Evolutionary conservation across 495 filamentous ascomycete species (phyloP), one percentile per base, ranked within the genome.

Genomic region (Talaromyces adpressus): DNA sequence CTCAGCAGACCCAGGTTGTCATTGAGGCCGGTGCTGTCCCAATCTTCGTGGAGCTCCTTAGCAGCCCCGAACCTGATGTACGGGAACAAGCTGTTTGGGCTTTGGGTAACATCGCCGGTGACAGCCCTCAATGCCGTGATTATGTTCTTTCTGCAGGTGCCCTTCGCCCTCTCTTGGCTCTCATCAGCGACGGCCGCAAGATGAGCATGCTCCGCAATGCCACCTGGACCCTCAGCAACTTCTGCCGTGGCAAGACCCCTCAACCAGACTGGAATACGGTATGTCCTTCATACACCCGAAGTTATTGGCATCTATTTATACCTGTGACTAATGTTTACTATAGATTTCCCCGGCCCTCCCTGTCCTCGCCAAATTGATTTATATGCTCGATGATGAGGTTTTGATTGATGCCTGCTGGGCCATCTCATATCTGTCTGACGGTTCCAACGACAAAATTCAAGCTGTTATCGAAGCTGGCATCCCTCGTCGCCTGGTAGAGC

Each of bases 331-430:
- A 73, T 63, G 11, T 64, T 6, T 34, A 41, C 34, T 51, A 64
- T 72, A 97, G 93, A 99, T 99, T 69, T 82, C 91, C 30, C 95
- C 95, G 51, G 95, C 95, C 41, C 87, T 99, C n/a, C 93, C 94
- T 4, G 91, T 99, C 51, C 88, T 99, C 63, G 85, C 94, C 65
- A 98, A 98, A 83, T 85, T 99, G 34, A 93, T 98, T 52, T 99
- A 98, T 77, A 98, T 95, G 61, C 84, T 99, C 16, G 95, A 99
- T 69, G 95, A 99, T 65, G 95, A 99, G 74, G 95, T 99, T 56
- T 80, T 99, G 65, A 99, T 99, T 68, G 95, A 99, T 76, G 94
- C 95, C 54, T 99, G 95, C 85, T 99, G 95, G 95, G 95, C 95
- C 59, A 97, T 99, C 73, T 98, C 95, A 4, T 99, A 99, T 69